These are phyloP conservation scores for Lactuca saligna DNA, from an alignment of 129 eudicot genomes.

Conservation along the genomic window DNA sequence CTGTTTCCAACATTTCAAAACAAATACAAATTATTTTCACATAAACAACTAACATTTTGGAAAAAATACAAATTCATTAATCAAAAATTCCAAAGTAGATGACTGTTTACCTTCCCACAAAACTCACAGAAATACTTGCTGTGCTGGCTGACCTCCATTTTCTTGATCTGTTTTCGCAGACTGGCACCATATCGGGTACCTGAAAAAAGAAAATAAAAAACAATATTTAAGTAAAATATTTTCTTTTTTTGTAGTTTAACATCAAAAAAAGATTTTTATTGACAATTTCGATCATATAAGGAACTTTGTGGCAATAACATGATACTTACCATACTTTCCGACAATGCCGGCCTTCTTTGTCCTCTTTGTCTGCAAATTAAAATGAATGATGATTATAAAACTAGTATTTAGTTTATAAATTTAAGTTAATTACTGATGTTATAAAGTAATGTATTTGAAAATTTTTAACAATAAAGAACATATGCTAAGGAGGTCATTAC, in stretches of 20 bases:
- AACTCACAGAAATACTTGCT: conserved; percentile 90
- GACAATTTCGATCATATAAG: neutral
- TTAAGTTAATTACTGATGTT: neutral
- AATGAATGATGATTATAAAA: conserved; percentile 16
- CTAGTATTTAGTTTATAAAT: neutral
- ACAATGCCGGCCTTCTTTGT: conserved; percentile 77
- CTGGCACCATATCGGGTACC: conserved; percentile 99
- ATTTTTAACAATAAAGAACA: too few relatives aligned
- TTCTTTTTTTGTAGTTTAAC: neutral
- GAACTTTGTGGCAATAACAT: neutral
- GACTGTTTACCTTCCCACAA: conserved; percentile 80
- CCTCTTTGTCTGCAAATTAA: conserved; percentile 54
- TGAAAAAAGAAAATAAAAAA: neutral
- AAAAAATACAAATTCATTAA: neutral
- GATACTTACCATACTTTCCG: conserved; percentile 59
- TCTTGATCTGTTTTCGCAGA: conserved; percentile 95
- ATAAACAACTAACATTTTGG: neutral
- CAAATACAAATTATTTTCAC: neutral
- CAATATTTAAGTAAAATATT: neutral
- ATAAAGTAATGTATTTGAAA: neutral
- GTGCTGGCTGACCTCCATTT: conserved; percentile 94
- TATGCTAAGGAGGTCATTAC: too few relatives aligned
- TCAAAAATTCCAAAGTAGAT: too few relatives aligned
- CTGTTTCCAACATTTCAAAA: conserved; percentile 36
- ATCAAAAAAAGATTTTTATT: neutral